Conservation (phyloP, 306 rosid species). For the Quercus engelmannii region DNA sequence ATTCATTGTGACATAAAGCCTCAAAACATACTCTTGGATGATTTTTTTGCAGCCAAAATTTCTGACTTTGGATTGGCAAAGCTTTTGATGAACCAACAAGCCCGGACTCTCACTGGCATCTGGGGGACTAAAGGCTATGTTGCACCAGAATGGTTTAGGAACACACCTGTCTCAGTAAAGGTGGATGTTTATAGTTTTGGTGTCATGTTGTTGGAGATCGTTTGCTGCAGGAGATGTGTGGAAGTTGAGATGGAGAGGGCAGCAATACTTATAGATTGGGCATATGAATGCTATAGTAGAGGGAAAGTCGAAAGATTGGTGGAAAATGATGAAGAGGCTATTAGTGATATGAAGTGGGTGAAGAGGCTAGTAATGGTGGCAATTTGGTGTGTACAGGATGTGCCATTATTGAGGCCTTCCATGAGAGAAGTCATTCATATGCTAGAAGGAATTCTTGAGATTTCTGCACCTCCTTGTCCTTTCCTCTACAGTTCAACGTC, state of each 20-base stretch:
- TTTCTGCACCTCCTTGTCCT: neutral
- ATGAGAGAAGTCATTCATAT: neutral
- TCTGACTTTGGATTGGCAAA: neutral
- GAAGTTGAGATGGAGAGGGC: slow-evolving; percentile 2
- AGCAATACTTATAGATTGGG: neutral
- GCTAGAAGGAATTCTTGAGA: slow-evolving; percentile 2
- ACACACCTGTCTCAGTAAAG: neutral
- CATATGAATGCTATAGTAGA: neutral
- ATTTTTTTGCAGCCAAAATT: neutral
- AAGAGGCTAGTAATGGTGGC: neutral
- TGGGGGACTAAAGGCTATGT: slow-evolving; percentile 2
- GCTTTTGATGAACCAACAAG: neutral
- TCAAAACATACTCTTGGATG: slow-evolving; percentile 2
- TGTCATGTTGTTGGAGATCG: neutral
- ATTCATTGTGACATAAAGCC: neutral
- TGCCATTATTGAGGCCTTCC: neutral
- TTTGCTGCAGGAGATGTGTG: neutral
- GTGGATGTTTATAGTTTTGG: neutral
- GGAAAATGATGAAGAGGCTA: neutral
- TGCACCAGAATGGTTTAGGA: slow-evolving; percentile 5
- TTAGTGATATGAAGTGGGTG: neutral
- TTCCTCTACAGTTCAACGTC: neutral
- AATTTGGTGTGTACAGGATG: neutral
- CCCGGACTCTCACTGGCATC: neutral
- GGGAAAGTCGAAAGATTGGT: neutral